These are phyloP conservation scores for Cicer judaicum DNA, from an alignment of 306 rosid genomes.

Conservation along the genomic window DNA sequence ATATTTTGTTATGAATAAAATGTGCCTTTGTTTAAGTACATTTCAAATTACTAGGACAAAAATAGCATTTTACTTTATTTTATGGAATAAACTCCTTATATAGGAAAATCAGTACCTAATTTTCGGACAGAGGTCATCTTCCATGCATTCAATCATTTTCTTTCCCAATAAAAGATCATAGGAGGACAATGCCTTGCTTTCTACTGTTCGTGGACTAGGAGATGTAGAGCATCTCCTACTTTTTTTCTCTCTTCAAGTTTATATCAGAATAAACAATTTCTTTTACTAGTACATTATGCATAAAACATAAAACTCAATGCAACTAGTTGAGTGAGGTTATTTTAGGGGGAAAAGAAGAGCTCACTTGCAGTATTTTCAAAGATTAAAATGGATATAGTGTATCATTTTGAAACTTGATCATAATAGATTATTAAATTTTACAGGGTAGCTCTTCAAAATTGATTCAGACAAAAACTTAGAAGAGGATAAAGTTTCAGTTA, in stretches of 20 bases:
- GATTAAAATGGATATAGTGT: slow-evolving; percentile 7
- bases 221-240: neutral
- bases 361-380: slow-evolving; percentile 14
- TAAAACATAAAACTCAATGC: neutral
- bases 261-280: neutral
- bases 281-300: slow-evolving; percentile 21
- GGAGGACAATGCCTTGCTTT: slow-evolving; percentile 8
- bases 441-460: slow-evolving; percentile 1
- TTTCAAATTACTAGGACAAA: no score
- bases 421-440: slow-evolving; percentile 5
- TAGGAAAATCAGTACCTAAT: no score
- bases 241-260: slow-evolving; percentile 3
- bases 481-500: neutral
- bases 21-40: no score
- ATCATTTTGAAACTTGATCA: slow-evolving; percentile 22
- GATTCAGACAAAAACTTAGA: slow-evolving; percentile 14
- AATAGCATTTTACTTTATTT: no score
- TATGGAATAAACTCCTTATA: no score
- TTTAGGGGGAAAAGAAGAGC: neutral
- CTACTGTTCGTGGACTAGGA: slow-evolving; percentile 8
- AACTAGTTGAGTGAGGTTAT: neutral
- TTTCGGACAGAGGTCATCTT: neutral
- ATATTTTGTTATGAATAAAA: no score
- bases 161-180: neutral
- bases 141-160: neutral